Evolutionary conservation across 352 stramenopile genomes (phyloP).

Genomic region (Globisporangium echinulatum): DNA sequence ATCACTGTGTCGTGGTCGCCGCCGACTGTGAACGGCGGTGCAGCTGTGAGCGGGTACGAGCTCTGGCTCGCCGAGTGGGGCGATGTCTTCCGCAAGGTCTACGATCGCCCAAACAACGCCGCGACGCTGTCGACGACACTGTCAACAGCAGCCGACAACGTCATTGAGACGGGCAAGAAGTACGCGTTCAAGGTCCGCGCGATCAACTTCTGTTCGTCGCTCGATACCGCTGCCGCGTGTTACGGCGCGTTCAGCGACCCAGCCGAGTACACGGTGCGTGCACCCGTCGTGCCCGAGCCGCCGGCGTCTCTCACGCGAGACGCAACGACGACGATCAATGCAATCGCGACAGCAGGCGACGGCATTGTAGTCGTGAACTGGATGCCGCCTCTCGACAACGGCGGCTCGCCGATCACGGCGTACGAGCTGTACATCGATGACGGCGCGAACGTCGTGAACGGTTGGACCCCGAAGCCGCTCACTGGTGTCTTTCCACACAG

Average conservation of each 20-base stretch:
- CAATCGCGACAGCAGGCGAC: slow-evolving; percentile 27
- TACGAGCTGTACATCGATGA: slow-evolving; percentile 92
- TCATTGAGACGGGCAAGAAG: slow-evolving; percentile 86
- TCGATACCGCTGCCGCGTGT: slow-evolving; percentile 69
- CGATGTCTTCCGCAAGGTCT: slow-evolving; percentile 85
- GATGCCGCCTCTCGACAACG: slow-evolving; percentile 88
- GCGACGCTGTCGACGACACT: slow-evolving; percentile 65
- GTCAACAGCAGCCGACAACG: slow-evolving; percentile 68
- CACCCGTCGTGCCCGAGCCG: slow-evolving; percentile 75
- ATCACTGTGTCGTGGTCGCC: slow-evolving; percentile 90
- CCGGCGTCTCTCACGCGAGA: slow-evolving; percentile 60
- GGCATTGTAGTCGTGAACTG: slow-evolving; percentile 73
- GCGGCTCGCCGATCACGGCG: slow-evolving; percentile 83
- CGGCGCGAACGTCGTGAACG: slow-evolving; percentile 16
- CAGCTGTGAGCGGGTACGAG: slow-evolving; percentile 92
- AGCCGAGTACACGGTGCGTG: slow-evolving; percentile 87
- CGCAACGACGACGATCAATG: slow-evolving; percentile 67
- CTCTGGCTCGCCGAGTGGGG: slow-evolving; percentile 96
- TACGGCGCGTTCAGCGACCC: slow-evolving; percentile 87
- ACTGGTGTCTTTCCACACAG: slow-evolving; percentile 38
- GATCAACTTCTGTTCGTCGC: slow-evolving; percentile 90
- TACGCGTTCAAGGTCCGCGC: slow-evolving; percentile 94
- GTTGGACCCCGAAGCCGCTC: slow-evolving; percentile 41
- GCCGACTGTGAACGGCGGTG: slow-evolving; percentile 89
- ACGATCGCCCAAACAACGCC: slow-evolving; percentile 89